Conservation (phyloP, 2,329 filamentous ascomycete species). For the Talaromyces marneffei region DNA sequence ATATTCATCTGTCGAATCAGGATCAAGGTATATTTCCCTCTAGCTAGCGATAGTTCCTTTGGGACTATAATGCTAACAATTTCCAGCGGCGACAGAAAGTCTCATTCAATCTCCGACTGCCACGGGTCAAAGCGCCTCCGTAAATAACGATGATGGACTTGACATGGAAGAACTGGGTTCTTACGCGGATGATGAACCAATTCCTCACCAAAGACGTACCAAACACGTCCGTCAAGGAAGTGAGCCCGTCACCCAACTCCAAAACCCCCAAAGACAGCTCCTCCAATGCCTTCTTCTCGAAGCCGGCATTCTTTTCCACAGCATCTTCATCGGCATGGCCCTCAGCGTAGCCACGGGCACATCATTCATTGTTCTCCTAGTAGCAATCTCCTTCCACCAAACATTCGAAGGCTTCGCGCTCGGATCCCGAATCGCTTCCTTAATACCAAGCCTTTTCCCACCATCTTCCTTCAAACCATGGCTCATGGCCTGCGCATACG, state of each 20-base stretch:
- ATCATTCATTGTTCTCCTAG: slow-evolving; percentile 70
- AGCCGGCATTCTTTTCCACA: slow-evolving; percentile 79
- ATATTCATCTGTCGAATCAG: slow-evolving; percentile 15
- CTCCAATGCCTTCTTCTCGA: slow-evolving; percentile 75
- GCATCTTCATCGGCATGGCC: slow-evolving; percentile 81
- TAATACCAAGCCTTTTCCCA: slow-evolving; percentile 61
- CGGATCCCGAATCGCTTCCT: slow-evolving; percentile 75
- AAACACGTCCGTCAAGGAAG: slow-evolving; percentile 20
- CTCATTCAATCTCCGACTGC: slow-evolving; percentile 1
- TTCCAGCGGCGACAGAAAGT: not conserved
- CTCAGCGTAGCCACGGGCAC: slow-evolving; percentile 74
- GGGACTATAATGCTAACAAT: not conserved
- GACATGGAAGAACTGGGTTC: slow-evolving; percentile 52
- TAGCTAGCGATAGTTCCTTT: not conserved
- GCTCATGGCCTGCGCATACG: slow-evolving; percentile 60
- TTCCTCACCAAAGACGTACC: not conserved
- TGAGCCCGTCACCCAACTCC: slow-evolving; percentile 33
- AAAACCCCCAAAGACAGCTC: slow-evolving; percentile 60
- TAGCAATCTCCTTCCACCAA: slow-evolving; percentile 79
- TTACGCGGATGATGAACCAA: slow-evolving; percentile 22
- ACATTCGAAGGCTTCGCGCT: slow-evolving; percentile 84
- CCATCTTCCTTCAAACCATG: slow-evolving; percentile 68
- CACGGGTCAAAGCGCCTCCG: slow-evolving; percentile 18
- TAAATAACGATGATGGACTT: slow-evolving; percentile 53
- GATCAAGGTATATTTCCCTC: not conserved